Evolutionary conservation across 139 green algal genomes (phyloP).

Genomic region (Microglena sp.): DNA sequence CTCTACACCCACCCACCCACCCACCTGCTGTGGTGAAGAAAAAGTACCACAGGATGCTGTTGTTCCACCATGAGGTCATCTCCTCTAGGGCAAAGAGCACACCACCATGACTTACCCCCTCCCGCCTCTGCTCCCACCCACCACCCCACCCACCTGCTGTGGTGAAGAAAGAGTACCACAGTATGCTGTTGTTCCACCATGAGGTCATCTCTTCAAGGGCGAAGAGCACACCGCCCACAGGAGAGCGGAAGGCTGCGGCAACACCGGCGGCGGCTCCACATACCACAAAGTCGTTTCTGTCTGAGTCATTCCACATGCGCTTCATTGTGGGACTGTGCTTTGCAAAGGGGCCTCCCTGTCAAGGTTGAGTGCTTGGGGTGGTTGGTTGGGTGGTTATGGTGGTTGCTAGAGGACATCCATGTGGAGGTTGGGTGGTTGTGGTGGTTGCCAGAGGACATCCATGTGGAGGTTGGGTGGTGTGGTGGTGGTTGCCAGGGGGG

Average conservation of each 20-base stretch:
- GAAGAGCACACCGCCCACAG: slow-evolving; percentile 79
- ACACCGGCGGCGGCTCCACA: slow-evolving; percentile 65
- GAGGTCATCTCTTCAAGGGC: slow-evolving; percentile 72
- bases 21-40: slow-evolving; percentile 75
- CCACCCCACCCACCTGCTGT: slow-evolving; percentile 40
- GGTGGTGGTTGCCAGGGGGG: too few species aligned
- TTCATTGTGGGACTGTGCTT: slow-evolving; percentile 29
- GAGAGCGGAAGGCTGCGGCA: slow-evolving; percentile 69
- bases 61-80: slow-evolving; percentile 57
- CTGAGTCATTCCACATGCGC: slow-evolving; percentile 60
- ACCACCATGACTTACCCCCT: too few species aligned
- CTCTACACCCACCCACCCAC: neutral
- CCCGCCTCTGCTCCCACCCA: too few species aligned
- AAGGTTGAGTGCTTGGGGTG: neutral
- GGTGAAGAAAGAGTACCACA: slow-evolving; percentile 77
- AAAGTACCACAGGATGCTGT: slow-evolving; percentile 59
- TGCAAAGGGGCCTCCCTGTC: slow-evolving; percentile 23
- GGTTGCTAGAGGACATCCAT: too few species aligned
- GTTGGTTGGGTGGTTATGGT: too few species aligned
- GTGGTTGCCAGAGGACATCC: too few species aligned
- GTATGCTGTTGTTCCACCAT: slow-evolving; percentile 56
- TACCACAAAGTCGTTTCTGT: slow-evolving; percentile 64
- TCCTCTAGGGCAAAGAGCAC: slow-evolving; percentile 85
- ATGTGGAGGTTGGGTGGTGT: too few species aligned
- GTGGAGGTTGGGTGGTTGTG: too few species aligned